Evolutionary conservation across 164 flowering plant genomes (phyloP), one percentile per base, ranked within the genome.

Genomic region (Liriodendron chinense): DNA sequence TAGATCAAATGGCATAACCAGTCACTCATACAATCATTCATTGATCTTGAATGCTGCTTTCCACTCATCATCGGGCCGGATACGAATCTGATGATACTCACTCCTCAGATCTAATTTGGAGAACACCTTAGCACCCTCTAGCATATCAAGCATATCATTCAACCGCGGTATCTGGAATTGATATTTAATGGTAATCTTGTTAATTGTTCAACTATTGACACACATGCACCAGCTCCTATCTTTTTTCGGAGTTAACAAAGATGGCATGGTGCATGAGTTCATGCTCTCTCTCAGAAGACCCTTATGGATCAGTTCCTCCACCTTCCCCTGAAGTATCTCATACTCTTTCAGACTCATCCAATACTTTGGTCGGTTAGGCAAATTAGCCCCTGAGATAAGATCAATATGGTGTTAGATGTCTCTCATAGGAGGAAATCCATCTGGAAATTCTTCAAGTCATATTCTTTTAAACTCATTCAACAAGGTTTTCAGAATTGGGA

Each of bases 291-390:
- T 34, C 43, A 34, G 5, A 34, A 34, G 43, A 9, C 71, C 75
- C 2, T 77, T 77, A 4, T 0, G 2, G 2, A 71, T 9, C 1
- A 71, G 26, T 24, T 77, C 71, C 18, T 48, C 56, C 8, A 77
- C 71, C 6, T 77, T 57, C 0, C 71, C n/a, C 16, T 61, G 28
- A 8, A 77, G n/a, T 8, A 43, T 69, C 20, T 49, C 69, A 47
- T 34, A 26, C 47, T 77, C 71, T 1, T 47, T 70, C 0, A 70
- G 71, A 24, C 56, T 71, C 65, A 66, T 77, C 1, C 75, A 20
- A 56, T 77, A 77, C 7, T 7, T 2, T 12, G 75, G 21, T 26
- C 24, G 22, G 50, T 72, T 72, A 1, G 75, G 75, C 3, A 71
- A 26, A 18, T 18, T 69, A 34, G 71, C 43, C 1, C 65, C 10